Evolutionary conservation across 2,329 filamentous ascomycete species (phyloP).

Genomic region (Laburnicola sp.): DNA sequence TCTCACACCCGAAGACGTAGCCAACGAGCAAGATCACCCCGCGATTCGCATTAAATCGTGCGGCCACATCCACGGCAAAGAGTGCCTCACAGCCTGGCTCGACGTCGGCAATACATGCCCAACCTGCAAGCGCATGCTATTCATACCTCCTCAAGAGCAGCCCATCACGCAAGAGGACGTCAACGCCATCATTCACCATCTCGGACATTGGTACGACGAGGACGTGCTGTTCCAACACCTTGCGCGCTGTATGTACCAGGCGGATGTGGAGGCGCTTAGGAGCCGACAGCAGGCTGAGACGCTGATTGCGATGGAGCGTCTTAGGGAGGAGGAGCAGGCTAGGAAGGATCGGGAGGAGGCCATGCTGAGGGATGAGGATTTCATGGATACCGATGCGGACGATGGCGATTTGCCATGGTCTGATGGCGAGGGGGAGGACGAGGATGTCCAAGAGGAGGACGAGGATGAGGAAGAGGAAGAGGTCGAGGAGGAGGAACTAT

Average conservation of each 20-base stretch:
- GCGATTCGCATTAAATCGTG: conserved; percentile 23
- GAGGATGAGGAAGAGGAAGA: not conserved
- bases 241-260: conserved; percentile 9
- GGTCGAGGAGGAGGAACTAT: too few relatives aligned
- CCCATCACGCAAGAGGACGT: conserved; percentile 16
- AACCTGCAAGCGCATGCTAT: conserved; percentile 22
- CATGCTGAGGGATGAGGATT: conserved; percentile 11
- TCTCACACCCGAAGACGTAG: conserved; percentile 34
- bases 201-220: conserved; percentile 5
- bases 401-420: not conserved
- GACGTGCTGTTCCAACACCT: conserved; percentile 5
- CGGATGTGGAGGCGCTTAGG: conserved; percentile 5
- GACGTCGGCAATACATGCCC: conserved; percentile 23
- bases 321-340: conserved; percentile 5
- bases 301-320: conserved; percentile 5
- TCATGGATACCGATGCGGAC: conserved; percentile 11
- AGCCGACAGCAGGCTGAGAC: conserved; percentile 9
- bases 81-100: conserved; percentile 25
- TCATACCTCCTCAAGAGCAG: conserved; percentile 9
- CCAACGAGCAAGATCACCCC: conserved; percentile 36
- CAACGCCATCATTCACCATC: not conserved
- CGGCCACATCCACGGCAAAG: conserved; percentile 22
- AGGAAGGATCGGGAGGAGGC: not conserved
- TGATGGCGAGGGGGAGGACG: not conserved
- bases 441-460: conserved; percentile 1